These are phyloP conservation scores for Russula sp. DNA, from an alignment of 768 basidiomycete genomes.

Conservation along the genomic window DNA sequence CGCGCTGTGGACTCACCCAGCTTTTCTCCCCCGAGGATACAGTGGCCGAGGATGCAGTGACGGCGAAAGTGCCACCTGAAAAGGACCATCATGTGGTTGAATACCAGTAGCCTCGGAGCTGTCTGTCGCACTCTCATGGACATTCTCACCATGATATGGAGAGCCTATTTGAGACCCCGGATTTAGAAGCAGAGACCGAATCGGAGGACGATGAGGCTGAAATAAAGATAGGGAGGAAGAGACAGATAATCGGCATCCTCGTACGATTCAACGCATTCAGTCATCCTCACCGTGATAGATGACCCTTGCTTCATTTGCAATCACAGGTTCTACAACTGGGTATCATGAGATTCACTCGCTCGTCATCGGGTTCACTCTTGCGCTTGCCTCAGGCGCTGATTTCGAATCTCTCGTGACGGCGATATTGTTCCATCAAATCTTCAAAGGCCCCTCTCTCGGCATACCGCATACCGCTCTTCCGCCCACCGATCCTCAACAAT, in stretches of 20 bases:
- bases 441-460: constrained; percentile 80
- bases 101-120: background rate
- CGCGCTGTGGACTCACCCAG: constrained; percentile 12
- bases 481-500: constrained; percentile 10
- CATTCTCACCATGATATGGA: constrained; percentile 28
- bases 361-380: constrained; percentile 77
- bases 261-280: constrained; percentile 41
- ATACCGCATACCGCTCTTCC: constrained; percentile 72
- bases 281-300: background rate
- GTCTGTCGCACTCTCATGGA: background rate
- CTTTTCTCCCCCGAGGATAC: constrained; percentile 1
- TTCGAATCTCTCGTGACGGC: constrained; percentile 74
- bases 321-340: constrained; percentile 73
- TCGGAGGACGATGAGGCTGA: constrained; percentile 30
- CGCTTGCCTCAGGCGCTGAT: constrained; percentile 64
- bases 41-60: background rate
- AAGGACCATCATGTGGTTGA: constrained; percentile 4
- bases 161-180: constrained; percentile 6
- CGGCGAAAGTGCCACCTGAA: background rate
- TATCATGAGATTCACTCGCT: constrained; percentile 84
- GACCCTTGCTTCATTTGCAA: background rate
- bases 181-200: constrained; percentile 10
- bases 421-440: constrained; percentile 78
- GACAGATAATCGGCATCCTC: constrained; percentile 73
- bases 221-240: constrained; percentile 47